These are phyloP conservation scores for Nakazawaea peltata DNA, from an alignment of 805 yeast genomes.

Conservation along the genomic window DNA sequence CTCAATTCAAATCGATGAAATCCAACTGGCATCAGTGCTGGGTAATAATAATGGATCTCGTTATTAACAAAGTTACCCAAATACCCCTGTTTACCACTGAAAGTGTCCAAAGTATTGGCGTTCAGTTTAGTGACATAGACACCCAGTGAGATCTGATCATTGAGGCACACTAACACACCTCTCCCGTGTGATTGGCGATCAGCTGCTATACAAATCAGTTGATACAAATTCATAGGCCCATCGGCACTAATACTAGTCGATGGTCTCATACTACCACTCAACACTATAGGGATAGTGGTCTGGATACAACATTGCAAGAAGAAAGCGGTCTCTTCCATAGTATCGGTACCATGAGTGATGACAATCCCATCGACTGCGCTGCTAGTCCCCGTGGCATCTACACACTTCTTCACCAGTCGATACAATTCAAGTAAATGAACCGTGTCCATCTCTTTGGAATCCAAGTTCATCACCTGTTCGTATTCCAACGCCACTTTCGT, in stretches of 20 bases:
- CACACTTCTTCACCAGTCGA: slow-evolving; percentile 34
- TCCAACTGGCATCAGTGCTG: slow-evolving; percentile 45
- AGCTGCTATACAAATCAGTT: slow-evolving; percentile 59
- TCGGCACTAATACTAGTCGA: slow-evolving; percentile 63
- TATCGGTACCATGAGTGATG: slow-evolving; percentile 67
- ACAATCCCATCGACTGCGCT: slow-evolving; percentile 52
- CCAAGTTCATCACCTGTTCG: slow-evolving; percentile 56
- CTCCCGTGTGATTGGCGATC: slow-evolving; percentile 41
- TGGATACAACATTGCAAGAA: slow-evolving; percentile 44
- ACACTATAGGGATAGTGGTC: slow-evolving; percentile 43
- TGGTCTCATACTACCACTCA: slow-evolving; percentile 73
- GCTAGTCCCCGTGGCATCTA: slow-evolving; percentile 26
- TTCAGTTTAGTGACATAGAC: slow-evolving; percentile 64
- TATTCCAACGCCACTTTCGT: slow-evolving; percentile 47
- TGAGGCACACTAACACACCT: slow-evolving; percentile 56
- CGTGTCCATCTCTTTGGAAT: slow-evolving; percentile 49
- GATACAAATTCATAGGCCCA: slow-evolving; percentile 67
- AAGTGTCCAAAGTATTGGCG: slow-evolving; percentile 64
- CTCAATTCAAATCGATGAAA: slow-evolving; percentile 32
- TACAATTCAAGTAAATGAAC: slow-evolving; percentile 36
- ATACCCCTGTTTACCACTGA: slow-evolving; percentile 67
- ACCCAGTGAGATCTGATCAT: slow-evolving; percentile 64
- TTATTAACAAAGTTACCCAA: slow-evolving; percentile 64
- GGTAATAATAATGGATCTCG: slow-evolving; percentile 56
- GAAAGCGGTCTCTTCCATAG: slow-evolving; percentile 61